Percentiles rank a stretch among this genome's conserved stretches.
These are phyloP conservation scores for Kitagawia praeruptora DNA, from an alignment of 129 eudicot species.

Conservation along the genomic window DNA sequence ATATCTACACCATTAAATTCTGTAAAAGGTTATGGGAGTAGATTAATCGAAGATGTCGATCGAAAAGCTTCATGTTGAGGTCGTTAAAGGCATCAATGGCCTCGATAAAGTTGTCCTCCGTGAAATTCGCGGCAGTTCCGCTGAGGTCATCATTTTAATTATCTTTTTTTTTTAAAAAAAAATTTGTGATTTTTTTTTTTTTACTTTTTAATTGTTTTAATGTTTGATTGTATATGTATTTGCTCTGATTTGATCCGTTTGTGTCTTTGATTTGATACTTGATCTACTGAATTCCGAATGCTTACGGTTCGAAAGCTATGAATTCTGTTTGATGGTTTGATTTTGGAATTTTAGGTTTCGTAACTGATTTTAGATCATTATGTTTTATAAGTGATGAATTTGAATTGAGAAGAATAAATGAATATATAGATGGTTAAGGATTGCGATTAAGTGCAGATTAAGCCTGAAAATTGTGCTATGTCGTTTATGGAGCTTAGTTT, in stretches of 20 bases:
- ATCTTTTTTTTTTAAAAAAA: not conserved
- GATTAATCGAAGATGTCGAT: conserved; percentile 19
- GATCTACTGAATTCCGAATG: not conserved
- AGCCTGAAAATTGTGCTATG: not conserved
- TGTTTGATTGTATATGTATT: not conserved
- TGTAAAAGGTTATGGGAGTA: conserved; percentile 14
- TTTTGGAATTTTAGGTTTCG: not conserved
- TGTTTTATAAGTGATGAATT: not conserved
- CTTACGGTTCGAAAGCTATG: not conserved
- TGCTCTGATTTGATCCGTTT: not conserved
- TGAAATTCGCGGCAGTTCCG: conserved; percentile 56
- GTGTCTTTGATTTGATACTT: not conserved
- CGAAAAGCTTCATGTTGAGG: conserved; percentile 39
- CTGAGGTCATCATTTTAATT: conserved; percentile 37
- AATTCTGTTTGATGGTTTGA: not conserved
- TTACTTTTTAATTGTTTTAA: not conserved
- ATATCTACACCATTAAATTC: not conserved
- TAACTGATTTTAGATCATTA: not conserved
- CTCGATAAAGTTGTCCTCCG: conserved; percentile 68
- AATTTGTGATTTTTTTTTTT: not conserved
- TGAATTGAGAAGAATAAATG: not conserved
- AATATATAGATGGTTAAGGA: not conserved
- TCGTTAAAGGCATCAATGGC: conserved; percentile 71
- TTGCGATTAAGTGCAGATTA: not conserved
- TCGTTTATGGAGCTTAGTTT: not conserved